Conservation (phyloP, 2,329 filamentous ascomycete genomes). For the Lachnellula hyalina region DNA sequence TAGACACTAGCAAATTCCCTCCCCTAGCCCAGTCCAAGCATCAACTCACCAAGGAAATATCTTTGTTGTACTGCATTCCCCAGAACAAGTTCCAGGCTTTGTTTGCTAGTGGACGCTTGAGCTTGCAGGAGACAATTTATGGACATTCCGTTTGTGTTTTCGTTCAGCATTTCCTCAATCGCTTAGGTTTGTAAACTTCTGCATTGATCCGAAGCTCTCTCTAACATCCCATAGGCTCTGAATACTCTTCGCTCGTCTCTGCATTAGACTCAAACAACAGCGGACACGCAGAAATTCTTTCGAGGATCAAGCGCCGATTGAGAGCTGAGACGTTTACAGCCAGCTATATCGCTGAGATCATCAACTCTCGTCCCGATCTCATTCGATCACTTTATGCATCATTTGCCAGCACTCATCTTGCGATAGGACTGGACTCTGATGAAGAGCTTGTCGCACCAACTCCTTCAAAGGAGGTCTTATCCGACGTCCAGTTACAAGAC, state of each 20-base stretch:
- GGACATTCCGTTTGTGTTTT: constrained; percentile 98
- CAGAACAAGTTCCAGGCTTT: constrained; percentile 93
- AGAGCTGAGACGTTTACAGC: constrained; percentile 96
- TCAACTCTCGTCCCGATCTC: constrained; percentile 80
- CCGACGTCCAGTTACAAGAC: constrained; percentile 67
- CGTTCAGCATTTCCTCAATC: constrained; percentile 95
- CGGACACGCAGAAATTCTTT: constrained; percentile 73
- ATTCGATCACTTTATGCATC: constrained; percentile 84
- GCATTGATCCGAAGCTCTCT: not conserved
- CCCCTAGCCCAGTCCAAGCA: constrained; percentile 92
- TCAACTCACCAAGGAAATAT: constrained; percentile 98
- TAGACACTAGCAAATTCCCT: constrained; percentile 56
- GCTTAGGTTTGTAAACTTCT: constrained; percentile 54
- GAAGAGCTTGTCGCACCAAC: constrained; percentile 50
- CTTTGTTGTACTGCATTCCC: constrained; percentile 92
- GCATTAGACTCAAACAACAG: constrained; percentile 78
- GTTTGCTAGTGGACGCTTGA: constrained; percentile 80
- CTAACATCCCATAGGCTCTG: constrained; percentile 46
- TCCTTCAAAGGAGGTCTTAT: constrained; percentile 62
- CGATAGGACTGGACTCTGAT: constrained; percentile 46
- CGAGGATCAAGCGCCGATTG: constrained; percentile 91
- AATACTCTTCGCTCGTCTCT: constrained; percentile 82
- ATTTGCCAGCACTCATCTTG: constrained; percentile 81
- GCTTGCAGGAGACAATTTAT: constrained; percentile 94
- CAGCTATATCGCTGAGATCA: constrained; percentile 97